phyloP scores from a whole-genome alignment of 345 rosid genomes.

The Kernera saxatilis region DNA sequence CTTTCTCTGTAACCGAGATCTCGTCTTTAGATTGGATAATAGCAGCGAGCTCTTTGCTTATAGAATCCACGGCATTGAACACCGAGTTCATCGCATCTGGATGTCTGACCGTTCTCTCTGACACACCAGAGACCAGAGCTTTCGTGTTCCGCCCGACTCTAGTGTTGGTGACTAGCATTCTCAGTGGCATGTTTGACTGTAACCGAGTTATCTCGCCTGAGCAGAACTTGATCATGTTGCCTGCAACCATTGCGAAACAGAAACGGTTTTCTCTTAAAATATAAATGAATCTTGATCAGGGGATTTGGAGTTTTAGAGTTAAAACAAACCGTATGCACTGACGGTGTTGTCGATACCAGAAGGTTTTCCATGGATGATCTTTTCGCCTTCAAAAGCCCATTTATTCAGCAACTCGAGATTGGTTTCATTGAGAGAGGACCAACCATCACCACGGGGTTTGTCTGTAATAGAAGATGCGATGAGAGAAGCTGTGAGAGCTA shows the following conservation, averaged over 20 bases:
- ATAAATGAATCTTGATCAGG: neutral
- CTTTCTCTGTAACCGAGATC: constrained; percentile 44
- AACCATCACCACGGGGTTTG: constrained; percentile 31
- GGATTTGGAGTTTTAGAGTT: neutral
- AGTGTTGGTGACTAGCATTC: constrained; percentile 89
- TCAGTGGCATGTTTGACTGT: constrained; percentile 52
- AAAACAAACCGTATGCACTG: constrained; percentile 89
- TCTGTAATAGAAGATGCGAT: constrained; percentile 52
- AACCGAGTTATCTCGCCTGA: constrained; percentile 62
- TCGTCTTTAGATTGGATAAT: constrained; percentile 58
- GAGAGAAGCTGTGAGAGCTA: constrained; percentile 71
- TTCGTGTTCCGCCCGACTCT: constrained; percentile 86
- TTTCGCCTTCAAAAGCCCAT: constrained; percentile 99
- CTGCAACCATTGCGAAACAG: constrained; percentile 36
- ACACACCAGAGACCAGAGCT: constrained; percentile 85
- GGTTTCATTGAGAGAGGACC: constrained; percentile 48
- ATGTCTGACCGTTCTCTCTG: constrained; percentile 67
- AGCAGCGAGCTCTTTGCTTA: constrained; percentile 57
- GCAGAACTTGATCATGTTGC: constrained; percentile 83
- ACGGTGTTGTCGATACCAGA: constrained; percentile 97
- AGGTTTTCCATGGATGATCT: constrained; percentile 89
- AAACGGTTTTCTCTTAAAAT: neutral
- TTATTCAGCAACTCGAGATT: constrained; percentile 67
- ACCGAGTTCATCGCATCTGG: constrained; percentile 66
- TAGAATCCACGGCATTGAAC: constrained; percentile 73